Evolutionary conservation across 1,139 yeast species (phyloP).

Genomic region (Keqinozyma sinolaborantium): DNA sequence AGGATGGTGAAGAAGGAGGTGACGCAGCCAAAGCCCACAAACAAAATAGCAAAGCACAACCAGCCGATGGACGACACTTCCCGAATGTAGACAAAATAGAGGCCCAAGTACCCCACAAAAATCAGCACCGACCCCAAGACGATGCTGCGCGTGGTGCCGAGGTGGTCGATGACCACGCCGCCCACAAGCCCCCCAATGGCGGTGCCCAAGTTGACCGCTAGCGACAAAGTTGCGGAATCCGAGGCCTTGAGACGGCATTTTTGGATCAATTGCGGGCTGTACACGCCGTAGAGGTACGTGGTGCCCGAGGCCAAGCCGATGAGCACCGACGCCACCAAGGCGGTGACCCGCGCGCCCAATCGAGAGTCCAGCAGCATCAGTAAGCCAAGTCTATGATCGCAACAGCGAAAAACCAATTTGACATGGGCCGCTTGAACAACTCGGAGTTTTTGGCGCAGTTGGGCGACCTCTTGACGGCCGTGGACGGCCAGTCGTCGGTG

Average conservation of each 20-base stretch:
- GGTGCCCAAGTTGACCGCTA: constrained; percentile 60
- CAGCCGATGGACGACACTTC: constrained; percentile 32
- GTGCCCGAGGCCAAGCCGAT: constrained; percentile 57
- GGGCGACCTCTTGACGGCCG: constrained; percentile 21
- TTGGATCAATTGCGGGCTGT: constrained; percentile 64
- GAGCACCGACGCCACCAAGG: constrained; percentile 21
- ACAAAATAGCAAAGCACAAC: constrained; percentile 1
- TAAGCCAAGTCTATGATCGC: background rate
- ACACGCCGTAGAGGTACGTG: constrained; percentile 68
- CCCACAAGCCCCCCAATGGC: constrained; percentile 69
- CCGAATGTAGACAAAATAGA: constrained; percentile 31
- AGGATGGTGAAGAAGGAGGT: constrained; percentile 62
- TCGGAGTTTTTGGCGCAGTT: constrained; percentile 33
- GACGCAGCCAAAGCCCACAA: constrained; percentile 65
- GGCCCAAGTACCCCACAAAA: constrained; percentile 36
- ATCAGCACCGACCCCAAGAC: constrained; percentile 51
- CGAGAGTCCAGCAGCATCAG: background rate
- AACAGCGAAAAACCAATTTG: constrained; percentile 2
- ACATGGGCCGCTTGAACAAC: constrained; percentile 39
- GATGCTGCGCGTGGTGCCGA: constrained; percentile 53
- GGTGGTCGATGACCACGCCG: constrained; percentile 59
- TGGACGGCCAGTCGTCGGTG: constrained; percentile 39
- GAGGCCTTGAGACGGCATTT: constrained; percentile 55
- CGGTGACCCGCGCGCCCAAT: constrained; percentile 8
- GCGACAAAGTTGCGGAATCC: constrained; percentile 61